Percentiles rank a stretch among this genome's conserved stretches.
phyloP scores from a whole-genome alignment of 2,329 filamentous ascomycete genomes.

The Ploettnerulaceae sp. region DNA sequence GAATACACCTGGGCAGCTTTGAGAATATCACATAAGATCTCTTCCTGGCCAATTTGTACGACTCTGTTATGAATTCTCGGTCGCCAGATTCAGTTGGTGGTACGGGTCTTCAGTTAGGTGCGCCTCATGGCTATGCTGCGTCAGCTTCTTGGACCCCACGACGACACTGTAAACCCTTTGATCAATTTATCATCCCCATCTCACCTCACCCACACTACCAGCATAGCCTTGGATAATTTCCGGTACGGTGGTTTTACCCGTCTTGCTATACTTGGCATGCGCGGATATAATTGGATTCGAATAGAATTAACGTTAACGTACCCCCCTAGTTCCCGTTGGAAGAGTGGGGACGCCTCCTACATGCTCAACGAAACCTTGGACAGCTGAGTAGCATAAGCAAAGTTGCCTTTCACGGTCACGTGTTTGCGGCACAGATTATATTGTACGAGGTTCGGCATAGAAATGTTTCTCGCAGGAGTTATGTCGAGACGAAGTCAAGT shows the following conservation, averaged over 20 bases:
- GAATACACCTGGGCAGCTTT: neutral
- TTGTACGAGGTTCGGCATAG: no score
- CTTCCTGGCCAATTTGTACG: neutral
- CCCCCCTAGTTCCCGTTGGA: neutral
- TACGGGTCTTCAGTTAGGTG: constrained; percentile 5
- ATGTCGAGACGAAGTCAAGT: constrained; percentile 1
- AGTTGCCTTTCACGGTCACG: constrained; percentile 8
- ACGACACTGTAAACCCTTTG: neutral
- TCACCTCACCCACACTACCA: constrained; percentile 2
- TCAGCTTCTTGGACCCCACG: constrained; percentile 4
- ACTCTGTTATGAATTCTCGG: neutral
- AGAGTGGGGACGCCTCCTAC: neutral
- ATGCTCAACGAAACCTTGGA: constrained; percentile 4
- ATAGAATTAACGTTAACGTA: neutral
- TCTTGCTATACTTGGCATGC: neutral
- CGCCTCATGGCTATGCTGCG: constrained; percentile 9
- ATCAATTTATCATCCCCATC: constrained; percentile 2
- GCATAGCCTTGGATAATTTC: constrained; percentile 6
- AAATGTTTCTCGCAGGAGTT: no score
- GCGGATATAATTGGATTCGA: constrained; percentile 4
- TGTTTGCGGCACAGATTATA: constrained; percentile 7
- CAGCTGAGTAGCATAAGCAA: constrained; percentile 16
- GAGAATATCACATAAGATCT: constrained; percentile 7
- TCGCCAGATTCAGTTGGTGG: constrained; percentile 2
- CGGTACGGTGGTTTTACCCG: neutral